phyloP scores from a whole-genome alignment of 106 monocot species.

The Hemerocallis citrina region DNA sequence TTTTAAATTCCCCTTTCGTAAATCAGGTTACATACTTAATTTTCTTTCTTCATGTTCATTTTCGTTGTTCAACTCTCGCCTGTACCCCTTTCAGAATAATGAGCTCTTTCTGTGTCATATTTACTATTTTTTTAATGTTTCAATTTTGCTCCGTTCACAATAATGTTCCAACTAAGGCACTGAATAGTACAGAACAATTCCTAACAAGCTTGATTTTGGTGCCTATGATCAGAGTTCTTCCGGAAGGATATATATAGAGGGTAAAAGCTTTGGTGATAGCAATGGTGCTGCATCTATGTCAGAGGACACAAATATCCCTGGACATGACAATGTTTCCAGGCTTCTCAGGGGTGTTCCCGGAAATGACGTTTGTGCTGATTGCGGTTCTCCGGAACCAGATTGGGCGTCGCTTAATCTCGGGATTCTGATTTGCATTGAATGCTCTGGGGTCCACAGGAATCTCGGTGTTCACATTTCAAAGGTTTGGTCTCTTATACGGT shows the following conservation, averaged over 20 bases:
- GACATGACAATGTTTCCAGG: slow-evolving; percentile 35
- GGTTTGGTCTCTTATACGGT: slow-evolving; percentile 30
- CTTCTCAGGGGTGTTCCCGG: slow-evolving; percentile 65
- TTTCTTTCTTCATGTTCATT: neutral
- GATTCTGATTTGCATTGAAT: slow-evolving; percentile 83
- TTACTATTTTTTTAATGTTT: neutral
- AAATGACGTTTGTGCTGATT: slow-evolving; percentile 96
- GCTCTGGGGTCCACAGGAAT: slow-evolving; percentile 96
- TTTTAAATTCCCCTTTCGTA: slow-evolving; percentile 56
- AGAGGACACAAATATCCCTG: slow-evolving; percentile 12
- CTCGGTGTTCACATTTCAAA: slow-evolving; percentile 99
- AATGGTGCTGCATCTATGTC: slow-evolving; percentile 27
- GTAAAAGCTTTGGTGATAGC: slow-evolving; percentile 2
- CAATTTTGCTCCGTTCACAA: neutral
- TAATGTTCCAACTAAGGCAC: neutral
- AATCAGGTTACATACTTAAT: slow-evolving; percentile 48
- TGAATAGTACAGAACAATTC: neutral
- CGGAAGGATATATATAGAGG: slow-evolving; percentile 14
- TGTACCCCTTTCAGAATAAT: neutral
- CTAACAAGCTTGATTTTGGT: neutral
- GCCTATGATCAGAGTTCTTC: slow-evolving; percentile 24
- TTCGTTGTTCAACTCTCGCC: slow-evolving; percentile 1
- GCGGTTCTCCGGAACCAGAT: slow-evolving; percentile 77
- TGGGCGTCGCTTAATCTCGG: slow-evolving; percentile 99
- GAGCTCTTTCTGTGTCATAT: neutral